Conservation (phyloP, 768 basidiomycete species). For the Rhizopogon rudus region DNA sequence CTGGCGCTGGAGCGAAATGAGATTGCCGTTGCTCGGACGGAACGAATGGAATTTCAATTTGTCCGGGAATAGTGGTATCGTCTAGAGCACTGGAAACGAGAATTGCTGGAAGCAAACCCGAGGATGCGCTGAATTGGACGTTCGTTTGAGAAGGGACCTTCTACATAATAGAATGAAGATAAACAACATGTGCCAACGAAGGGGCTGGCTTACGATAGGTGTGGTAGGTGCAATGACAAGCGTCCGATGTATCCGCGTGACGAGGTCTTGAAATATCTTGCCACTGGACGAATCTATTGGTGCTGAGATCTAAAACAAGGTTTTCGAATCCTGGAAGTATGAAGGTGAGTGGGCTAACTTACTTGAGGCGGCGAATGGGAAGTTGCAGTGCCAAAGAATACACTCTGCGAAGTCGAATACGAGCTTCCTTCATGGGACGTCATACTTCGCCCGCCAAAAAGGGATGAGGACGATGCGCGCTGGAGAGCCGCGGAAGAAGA, state of each 20-base stretch:
- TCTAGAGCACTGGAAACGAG: neutral
- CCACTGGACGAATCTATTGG: neutral
- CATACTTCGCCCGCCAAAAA: slow-evolving; percentile 12
- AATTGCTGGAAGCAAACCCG: neutral
- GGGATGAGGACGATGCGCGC: slow-evolving; percentile 21
- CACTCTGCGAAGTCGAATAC: slow-evolving; percentile 32
- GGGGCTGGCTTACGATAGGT: slow-evolving; percentile 31
- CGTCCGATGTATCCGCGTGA: slow-evolving; percentile 63
- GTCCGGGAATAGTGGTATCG: slow-evolving; percentile 8
- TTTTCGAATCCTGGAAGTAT: neutral
- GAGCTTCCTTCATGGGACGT: neutral
- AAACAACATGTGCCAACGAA: neutral
- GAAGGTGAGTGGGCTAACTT: neutral
- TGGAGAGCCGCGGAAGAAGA: neutral
- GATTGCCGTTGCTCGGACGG: slow-evolving; percentile 55
- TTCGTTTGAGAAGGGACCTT: neutral
- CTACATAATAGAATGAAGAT: neutral
- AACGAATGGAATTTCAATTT: slow-evolving; percentile 75
- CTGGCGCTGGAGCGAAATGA: slow-evolving; percentile 25
- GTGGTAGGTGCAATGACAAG: slow-evolving; percentile 55
- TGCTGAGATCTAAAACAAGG: neutral
- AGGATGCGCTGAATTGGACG: neutral
- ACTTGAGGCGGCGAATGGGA: neutral
- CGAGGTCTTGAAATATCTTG: slow-evolving; percentile 45
- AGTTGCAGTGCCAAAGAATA: slow-evolving; percentile 37